Evolutionary conservation across 179 eudicot species (phyloP), one percentile per base, ranked within the genome.

Genomic region (Spergularia azorica): DNA sequence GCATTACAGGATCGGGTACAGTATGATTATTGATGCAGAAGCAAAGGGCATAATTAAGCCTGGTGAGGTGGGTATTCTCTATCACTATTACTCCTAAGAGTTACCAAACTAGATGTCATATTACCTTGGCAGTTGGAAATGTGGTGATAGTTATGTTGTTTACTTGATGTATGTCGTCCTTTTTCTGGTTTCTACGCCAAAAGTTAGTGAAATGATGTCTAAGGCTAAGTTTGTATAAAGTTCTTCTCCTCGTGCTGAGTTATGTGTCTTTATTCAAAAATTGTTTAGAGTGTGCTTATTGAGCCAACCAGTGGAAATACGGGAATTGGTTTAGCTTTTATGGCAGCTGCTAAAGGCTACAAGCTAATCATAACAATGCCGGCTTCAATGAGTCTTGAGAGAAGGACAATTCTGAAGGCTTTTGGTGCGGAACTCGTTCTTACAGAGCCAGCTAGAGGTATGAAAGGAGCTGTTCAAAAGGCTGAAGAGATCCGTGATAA

Each of bases 271-370:
- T 13, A 20, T n/a, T 13, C 3, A 41, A 32, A 36, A 32, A 66
- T 78, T 59, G 48, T 79, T 80, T 57, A 93, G 97, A 93, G 97
- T 64, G 90, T 90, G 79, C 86, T 93, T 13, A 87, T 93, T 76
- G 97, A 93, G 82, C 92, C 97, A 21, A 93, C 96, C 38, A 91
- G 97, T 82, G 97, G 97, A 60, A 91, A 93, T 76, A 93, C 96
- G 32, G 97, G 96, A 18, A 91, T 93, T 79, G 96, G 93, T 17
- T 86, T 93, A 82, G 96, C 97, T 38, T 93, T 93, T 81, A 91
- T 93, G 80, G 91, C 97, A 58, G 97, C 97, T 51, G 95, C 96
- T 54, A 93, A 90, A 86, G 93, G 94, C 54, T 93, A 93, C 89
- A 89, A 83, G 88, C 97, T 93, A 62, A 87, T 91, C 66, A 89